phyloP scores from a whole-genome alignment of 2,329 filamentous ascomycete genomes.

The Myriosclerotinia scirpicola region DNA sequence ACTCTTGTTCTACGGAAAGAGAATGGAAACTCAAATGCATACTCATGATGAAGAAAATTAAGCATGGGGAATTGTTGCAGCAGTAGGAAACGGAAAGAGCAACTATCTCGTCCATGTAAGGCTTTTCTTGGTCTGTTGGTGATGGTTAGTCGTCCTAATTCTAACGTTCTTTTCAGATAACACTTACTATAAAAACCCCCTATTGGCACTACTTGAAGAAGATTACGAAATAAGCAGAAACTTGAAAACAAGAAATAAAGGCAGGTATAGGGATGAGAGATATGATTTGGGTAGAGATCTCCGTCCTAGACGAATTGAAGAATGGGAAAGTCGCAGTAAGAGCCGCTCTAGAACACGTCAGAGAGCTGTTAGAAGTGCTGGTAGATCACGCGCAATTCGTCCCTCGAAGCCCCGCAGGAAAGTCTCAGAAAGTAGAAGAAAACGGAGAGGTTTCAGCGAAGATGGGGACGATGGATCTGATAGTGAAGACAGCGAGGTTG shows the following conservation, averaged over 20 bases:
- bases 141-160: not conserved
- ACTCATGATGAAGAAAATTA: constrained; percentile 19
- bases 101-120: not conserved
- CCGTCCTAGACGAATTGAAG: not conserved
- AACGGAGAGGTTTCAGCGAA: not conserved
- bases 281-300: not conserved
- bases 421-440: not conserved
- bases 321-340: not conserved
- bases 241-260: not conserved
- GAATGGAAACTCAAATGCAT: not conserved
- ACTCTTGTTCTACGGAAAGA: not conserved
- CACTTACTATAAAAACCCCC: not conserved
- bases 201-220: constrained; percentile 12
- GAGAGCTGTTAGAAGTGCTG: constrained; percentile 2
- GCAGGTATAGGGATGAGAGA: not conserved
- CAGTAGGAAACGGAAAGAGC: constrained; percentile 17
- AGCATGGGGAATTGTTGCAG: constrained; percentile 22
- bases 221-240: constrained; percentile 10
- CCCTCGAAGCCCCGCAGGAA: not conserved
- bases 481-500: constrained; percentile 4
- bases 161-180: not conserved
- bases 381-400: not conserved
- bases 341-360: not conserved
- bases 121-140: not conserved
- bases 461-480: constrained; percentile 3